Percentiles rank a stretch among this genome's conserved stretches.
phyloP scores from a whole-genome alignment of 176 grass and related monocot genomes.

The Lolium perenne region DNA sequence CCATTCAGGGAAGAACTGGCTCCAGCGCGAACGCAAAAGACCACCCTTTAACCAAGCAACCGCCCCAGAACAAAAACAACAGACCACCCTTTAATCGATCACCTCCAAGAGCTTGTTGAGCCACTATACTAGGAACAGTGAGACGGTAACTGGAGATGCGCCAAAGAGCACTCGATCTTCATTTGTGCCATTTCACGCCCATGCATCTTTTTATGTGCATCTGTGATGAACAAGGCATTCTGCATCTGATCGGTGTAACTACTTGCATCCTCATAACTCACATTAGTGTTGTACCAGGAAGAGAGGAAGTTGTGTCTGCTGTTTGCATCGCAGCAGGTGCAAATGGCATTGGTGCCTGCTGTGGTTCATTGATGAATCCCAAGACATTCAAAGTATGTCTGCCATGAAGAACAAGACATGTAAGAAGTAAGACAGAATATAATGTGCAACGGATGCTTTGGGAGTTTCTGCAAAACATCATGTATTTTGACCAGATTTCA shows the following conservation, averaged over 20 bases:
- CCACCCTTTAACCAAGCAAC: slow-evolving; percentile 22
- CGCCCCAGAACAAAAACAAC: not conserved
- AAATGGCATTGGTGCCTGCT: slow-evolving; percentile 59
- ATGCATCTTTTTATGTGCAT: slow-evolving; percentile 16
- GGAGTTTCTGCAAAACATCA: not conserved
- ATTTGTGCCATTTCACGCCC: slow-evolving; percentile 14
- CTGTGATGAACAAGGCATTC: slow-evolving; percentile 33
- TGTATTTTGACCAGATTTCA: slow-evolving; percentile 15
- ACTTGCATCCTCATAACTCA: slow-evolving; percentile 50
- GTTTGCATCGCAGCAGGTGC: slow-evolving; percentile 56
- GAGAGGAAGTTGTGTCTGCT: slow-evolving; percentile 59
- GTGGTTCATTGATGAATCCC: slow-evolving; percentile 71
- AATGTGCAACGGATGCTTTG: not conserved
- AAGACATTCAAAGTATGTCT: slow-evolving; percentile 78
- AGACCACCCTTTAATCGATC: slow-evolving; percentile 19
- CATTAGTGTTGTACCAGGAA: slow-evolving; percentile 70
- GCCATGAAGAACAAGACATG: slow-evolving; percentile 28
- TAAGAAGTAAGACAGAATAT: slow-evolving; percentile 33
- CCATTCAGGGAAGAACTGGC: slow-evolving; percentile 2
- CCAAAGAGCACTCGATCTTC: slow-evolving; percentile 22
- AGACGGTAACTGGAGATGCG: slow-evolving; percentile 12
- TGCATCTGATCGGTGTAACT: slow-evolving; percentile 22
- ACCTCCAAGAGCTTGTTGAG: not conserved
- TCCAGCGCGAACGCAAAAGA: slow-evolving; percentile 11
- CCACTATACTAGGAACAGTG: slow-evolving; percentile 13